Evolutionary conservation across 208 protist species (phyloP), one percentile per base, ranked within the genome.

Genomic region (Leishmania gerbilli): DNA sequence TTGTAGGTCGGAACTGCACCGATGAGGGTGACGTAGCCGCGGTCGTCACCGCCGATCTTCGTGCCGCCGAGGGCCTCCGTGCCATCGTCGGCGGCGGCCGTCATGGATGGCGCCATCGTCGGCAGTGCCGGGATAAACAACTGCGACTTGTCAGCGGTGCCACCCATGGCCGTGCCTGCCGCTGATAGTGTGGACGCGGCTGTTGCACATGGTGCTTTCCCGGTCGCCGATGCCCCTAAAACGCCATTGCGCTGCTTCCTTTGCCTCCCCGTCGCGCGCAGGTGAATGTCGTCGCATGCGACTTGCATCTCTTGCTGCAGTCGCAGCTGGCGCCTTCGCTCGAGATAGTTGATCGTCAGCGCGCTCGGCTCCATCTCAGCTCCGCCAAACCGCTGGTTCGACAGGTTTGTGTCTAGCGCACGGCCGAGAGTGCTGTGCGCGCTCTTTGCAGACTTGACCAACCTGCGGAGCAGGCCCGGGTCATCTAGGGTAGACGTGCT

Each of bases 71-170:
- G 82, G 11, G 83, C 89, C 69, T 87, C 87, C 8, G 79, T 83
- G 2, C 89, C 92, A 67, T 93, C 92, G 83, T 93, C 89, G 0
- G 89, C 87, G 17, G 92, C 88, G 62, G 92, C 89, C 6, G 89
- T 94, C 82, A 94, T 93, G 65, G 92, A 96, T 31, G 92, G 92
- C 19, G 88, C 89, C 84, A 94, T 87, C 31, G 92, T 96, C 31
- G 89, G 87, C 6, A 96, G 90, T 58, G 77, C 79, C 21, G 90
- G 87, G 8, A 96, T 84, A 37, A 88, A 75, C 55, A 96, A 86
- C 17, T 47, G 67, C 62, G 78, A 11, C 34, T 45, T 60, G 53
- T 60, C 27, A 49, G 49, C 64, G 45, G 74, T 72, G 55, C 62
- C 51, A 31, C 40, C 40, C 24, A 47, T 15, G 37, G 24, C 47